phyloP scores from a whole-genome alignment of 2,329 filamentous ascomycete genomes.

The Salinomyces thailandicus region DNA sequence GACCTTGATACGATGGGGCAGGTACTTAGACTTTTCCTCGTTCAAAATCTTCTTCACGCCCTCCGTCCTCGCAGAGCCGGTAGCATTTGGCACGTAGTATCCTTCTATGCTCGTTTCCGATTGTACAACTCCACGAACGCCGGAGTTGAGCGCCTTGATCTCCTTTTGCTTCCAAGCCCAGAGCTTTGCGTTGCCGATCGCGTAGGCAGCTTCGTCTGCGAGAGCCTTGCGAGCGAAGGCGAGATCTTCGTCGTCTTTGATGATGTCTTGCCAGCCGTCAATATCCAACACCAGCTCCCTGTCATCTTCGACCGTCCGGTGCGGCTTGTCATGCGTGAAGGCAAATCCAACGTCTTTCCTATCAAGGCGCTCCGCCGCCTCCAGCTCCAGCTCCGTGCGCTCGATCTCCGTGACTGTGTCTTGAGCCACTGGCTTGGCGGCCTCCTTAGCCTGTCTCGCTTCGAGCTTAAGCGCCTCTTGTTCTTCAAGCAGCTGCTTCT shows the following conservation, averaged over 20 bases:
- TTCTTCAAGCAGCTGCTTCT: conserved; percentile 65
- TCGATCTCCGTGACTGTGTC: conserved; percentile 28
- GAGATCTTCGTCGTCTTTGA: conserved; percentile 61
- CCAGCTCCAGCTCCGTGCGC: conserved; percentile 34
- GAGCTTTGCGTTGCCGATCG: conserved; percentile 47
- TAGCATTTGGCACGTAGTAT: conserved; percentile 74
- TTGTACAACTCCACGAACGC: conserved; percentile 43
- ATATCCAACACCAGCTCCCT: conserved; percentile 54
- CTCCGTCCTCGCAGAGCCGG: conserved; percentile 82
- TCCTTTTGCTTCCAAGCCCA: conserved; percentile 66
- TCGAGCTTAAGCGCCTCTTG: conserved; percentile 46
- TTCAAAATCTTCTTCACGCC: conserved; percentile 92
- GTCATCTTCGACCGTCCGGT: conserved; percentile 57
- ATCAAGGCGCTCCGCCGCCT: conserved; percentile 35
- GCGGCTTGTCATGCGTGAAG: conserved; percentile 48
- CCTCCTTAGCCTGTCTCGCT: conserved; percentile 21
- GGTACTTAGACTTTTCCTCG: conserved; percentile 94
- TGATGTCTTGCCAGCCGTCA: conserved; percentile 57
- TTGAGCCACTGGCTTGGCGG: conserved; percentile 21
- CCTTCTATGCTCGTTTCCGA: conserved; percentile 48
- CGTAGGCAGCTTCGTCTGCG: conserved; percentile 34
- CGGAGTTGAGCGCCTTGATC: conserved; percentile 58
- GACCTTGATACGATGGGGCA: conserved; percentile 94
- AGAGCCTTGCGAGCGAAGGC: conserved; percentile 45
- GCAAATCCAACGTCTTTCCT: conserved; percentile 47